A percentile compares a stretch with the other conserved stretches of the same genome.
These are phyloP conservation scores for Emydomyces testavorans DNA, from an alignment of 2,329 filamentous ascomycete genomes.

Conservation along the genomic window DNA sequence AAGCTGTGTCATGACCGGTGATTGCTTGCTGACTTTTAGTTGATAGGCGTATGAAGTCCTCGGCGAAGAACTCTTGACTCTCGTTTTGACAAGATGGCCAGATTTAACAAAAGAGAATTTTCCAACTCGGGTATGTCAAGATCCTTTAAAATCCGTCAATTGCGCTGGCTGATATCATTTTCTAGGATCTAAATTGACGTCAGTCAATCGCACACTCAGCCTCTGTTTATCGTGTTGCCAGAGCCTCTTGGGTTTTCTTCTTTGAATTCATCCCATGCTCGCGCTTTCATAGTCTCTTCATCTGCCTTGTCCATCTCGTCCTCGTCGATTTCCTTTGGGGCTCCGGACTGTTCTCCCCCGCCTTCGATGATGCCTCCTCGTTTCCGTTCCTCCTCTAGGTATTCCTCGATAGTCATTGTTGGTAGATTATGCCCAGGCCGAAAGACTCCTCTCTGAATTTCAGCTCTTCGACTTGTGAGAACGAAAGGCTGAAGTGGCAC, in stretches of 20 bases:
- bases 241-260: constrained; percentile 70
- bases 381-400: constrained; percentile 77
- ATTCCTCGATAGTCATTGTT: constrained; percentile 97
- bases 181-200: not conserved
- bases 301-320: constrained; percentile 83
- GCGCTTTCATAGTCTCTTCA: constrained; percentile 80
- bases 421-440: constrained; percentile 82
- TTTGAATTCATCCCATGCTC: constrained; percentile 88
- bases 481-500: constrained; percentile 88
- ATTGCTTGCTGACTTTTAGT: not conserved
- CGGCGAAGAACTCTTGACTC: constrained; percentile 13
- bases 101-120: constrained; percentile 16
- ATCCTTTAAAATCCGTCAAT: not conserved
- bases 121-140: constrained; percentile 9
- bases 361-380: constrained; percentile 85
- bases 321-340: constrained; percentile 66
- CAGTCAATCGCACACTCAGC: constrained; percentile 24
- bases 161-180: not conserved
- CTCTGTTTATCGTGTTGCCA: constrained; percentile 41
- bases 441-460: constrained; percentile 71
- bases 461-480: constrained; percentile 62
- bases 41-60: constrained; percentile 17
- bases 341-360: constrained; percentile 62
- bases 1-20: not conserved
- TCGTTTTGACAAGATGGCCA: constrained; percentile 17